Percentiles rank a stretch among this genome's conserved stretches.
Conservation (phyloP, 2,329 filamentous ascomycete genomes). For the Stachybotrys elegans region DNA sequence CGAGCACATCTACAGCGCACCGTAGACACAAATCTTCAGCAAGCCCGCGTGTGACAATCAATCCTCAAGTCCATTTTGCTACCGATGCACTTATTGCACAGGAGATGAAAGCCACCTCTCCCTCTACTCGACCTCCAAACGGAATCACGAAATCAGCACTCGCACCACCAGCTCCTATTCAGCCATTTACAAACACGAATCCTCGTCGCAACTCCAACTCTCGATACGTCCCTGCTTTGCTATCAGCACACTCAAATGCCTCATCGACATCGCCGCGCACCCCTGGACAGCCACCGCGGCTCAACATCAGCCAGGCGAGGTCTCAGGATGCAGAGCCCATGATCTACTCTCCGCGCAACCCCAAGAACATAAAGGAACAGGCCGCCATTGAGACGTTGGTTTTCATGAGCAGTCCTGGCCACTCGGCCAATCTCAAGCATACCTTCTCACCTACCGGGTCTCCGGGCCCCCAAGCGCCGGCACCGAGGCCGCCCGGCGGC, state of each 20-base stretch:
- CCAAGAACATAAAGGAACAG: slow-evolving; percentile 67
- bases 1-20: slow-evolving; percentile 52
- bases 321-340: slow-evolving; percentile 42
- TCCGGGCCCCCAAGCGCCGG: slow-evolving; percentile 19
- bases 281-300: slow-evolving; percentile 30
- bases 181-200: slow-evolving; percentile 39
- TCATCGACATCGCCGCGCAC: slow-evolving; percentile 43
- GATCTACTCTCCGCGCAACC: slow-evolving; percentile 55
- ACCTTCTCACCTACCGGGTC: slow-evolving; percentile 41
- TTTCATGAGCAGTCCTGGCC: slow-evolving; percentile 76
- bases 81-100: slow-evolving; percentile 9
- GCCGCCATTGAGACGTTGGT: slow-evolving; percentile 76
- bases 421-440: slow-evolving; percentile 59
- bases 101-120: slow-evolving; percentile 28
- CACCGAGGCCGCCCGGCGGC: slow-evolving; percentile 11
- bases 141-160: slow-evolving; percentile 33
- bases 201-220: slow-evolving; percentile 47
- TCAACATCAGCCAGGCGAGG: slow-evolving; percentile 22
- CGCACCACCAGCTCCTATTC: slow-evolving; percentile 50
- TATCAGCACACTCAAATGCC: slow-evolving; percentile 33
- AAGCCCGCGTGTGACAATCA: slow-evolving; percentile 44
- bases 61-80: slow-evolving; percentile 21
- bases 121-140: slow-evolving; percentile 27
- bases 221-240: slow-evolving; percentile 42
- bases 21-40: slow-evolving; percentile 45